Conservation (phyloP, 257 asterid species). For the Ilex asprella region DNA sequence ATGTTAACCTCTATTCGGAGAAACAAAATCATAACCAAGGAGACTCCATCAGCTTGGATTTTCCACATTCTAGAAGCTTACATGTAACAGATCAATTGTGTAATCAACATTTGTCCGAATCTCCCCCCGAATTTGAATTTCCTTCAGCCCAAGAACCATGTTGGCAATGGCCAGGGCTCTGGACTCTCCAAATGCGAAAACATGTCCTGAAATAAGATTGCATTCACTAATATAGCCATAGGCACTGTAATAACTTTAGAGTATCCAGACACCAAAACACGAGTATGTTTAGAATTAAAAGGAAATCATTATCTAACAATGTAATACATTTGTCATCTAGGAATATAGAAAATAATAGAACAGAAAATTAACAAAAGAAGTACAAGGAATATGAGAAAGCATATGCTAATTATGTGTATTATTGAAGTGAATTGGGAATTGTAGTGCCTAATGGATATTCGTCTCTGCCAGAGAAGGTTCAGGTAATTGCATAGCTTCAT, state of each 20-base stretch:
- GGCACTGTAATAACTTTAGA: not conserved
- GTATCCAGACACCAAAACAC: too few species aligned
- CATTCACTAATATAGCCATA: not conserved
- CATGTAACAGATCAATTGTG: constrained; percentile 95
- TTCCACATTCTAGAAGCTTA: constrained; percentile 33
- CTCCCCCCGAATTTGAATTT: constrained; percentile 98
- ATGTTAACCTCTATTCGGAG: not conserved
- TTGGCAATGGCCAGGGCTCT: constrained; percentile 96
- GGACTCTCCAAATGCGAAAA: constrained; percentile 98
- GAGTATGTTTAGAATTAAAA: too few species aligned
- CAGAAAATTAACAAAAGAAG: too few species aligned
- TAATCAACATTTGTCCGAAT: constrained; percentile 97
- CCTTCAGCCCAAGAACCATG: constrained; percentile 99
- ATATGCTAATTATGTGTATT: too few species aligned
- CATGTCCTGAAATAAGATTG: constrained; percentile 62
- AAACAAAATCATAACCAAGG: not conserved
- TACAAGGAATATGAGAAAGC: too few species aligned
- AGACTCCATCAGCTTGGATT: constrained; percentile 3
- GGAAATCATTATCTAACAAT: too few species aligned
- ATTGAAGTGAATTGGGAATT: too few species aligned
- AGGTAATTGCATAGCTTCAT: too few species aligned
- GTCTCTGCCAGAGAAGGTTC: too few species aligned
- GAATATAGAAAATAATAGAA: too few species aligned
- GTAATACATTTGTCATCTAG: too few species aligned
- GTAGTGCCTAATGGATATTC: too few species aligned